phyloP scores from a whole-genome alignment of 805 yeast genomes.

The Ogataea thermomethanolica region DNA sequence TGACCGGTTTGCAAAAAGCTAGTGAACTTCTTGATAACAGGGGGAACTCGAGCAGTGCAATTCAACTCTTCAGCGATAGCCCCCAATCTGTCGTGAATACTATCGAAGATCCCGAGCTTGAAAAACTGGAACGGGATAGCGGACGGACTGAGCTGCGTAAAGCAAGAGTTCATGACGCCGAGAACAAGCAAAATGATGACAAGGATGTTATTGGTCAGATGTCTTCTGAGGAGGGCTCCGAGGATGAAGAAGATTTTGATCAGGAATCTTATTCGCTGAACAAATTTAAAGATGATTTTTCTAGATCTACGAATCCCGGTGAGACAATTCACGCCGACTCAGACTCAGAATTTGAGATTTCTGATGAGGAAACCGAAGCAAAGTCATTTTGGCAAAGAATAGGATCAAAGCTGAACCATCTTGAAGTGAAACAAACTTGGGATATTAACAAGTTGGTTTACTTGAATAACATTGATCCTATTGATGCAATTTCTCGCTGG shows the following conservation, averaged over 20 bases:
- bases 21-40: slow-evolving; percentile 47
- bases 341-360: neutral
- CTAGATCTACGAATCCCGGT: too few species aligned
- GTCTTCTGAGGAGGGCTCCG: slow-evolving; percentile 39
- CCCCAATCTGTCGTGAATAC: slow-evolving; percentile 34
- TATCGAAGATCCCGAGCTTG: slow-evolving; percentile 38
- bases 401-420: slow-evolving; percentile 61
- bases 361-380: slow-evolving; percentile 28
- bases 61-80: slow-evolving; percentile 66
- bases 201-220: slow-evolving; percentile 41
- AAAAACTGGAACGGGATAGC: slow-evolving; percentile 36
- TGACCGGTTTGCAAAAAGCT: slow-evolving; percentile 75
- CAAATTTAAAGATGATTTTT: too few species aligned
- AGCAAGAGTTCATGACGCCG: slow-evolving; percentile 19
- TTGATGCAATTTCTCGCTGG: slow-evolving; percentile 73
- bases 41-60: slow-evolving; percentile 48
- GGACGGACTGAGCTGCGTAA: slow-evolving; percentile 68
- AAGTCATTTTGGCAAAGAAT: slow-evolving; percentile 40
- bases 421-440: slow-evolving; percentile 55
- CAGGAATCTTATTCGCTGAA: neutral
- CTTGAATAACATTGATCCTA: slow-evolving; percentile 71
- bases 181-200: slow-evolving; percentile 38
- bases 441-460: slow-evolving; percentile 79
- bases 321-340: too few species aligned
- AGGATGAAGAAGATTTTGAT: slow-evolving; percentile 29